A percentile compares a stretch with the other conserved stretches of the same genome.
Evolutionary conservation across 257 asterid species (phyloP).

Genomic region (Solanum chilense): DNA sequence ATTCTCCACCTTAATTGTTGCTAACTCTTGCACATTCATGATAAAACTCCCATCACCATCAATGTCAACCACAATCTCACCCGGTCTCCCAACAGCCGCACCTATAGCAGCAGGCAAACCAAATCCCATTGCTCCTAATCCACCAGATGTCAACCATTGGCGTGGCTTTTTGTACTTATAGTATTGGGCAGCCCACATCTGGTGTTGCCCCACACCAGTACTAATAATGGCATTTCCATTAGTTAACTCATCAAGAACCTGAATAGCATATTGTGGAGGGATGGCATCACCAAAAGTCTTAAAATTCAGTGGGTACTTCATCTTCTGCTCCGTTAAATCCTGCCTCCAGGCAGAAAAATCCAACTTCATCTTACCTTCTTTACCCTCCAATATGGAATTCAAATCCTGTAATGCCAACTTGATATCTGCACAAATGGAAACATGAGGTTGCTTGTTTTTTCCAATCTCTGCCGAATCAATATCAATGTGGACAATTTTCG

Average conservation of each 20-base stretch:
- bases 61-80: neutral
- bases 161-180: slow-evolving; percentile 2
- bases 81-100: slow-evolving; percentile 8
- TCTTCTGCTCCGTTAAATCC: neutral
- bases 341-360: slow-evolving; percentile 1
- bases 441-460: slow-evolving; percentile 6
- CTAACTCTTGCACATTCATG: slow-evolving; percentile 7
- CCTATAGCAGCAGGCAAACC: slow-evolving; percentile 9
- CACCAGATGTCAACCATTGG: slow-evolving; percentile 10
- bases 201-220: slow-evolving; percentile 9
- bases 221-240: slow-evolving; percentile 1
- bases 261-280: slow-evolving; percentile 6
- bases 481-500: slow-evolving; percentile 3
- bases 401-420: slow-evolving; percentile 1
- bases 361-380: neutral
- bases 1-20: slow-evolving; percentile 4
- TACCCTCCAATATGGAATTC: neutral
- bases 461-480: slow-evolving; percentile 6
- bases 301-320: neutral
- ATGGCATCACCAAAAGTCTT: slow-evolving; percentile 1
- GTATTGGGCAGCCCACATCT: slow-evolving; percentile 10
- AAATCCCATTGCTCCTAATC: slow-evolving; percentile 8
- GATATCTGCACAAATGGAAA: slow-evolving; percentile 4
- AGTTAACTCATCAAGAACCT: slow-evolving; percentile 6
- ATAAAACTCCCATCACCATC: slow-evolving; percentile 7